A percentile compares a stretch with the other conserved stretches of the same genome.
Evolutionary conservation across 352 stramenopile species (phyloP).

Genomic region (Phytophthora citricola): DNA sequence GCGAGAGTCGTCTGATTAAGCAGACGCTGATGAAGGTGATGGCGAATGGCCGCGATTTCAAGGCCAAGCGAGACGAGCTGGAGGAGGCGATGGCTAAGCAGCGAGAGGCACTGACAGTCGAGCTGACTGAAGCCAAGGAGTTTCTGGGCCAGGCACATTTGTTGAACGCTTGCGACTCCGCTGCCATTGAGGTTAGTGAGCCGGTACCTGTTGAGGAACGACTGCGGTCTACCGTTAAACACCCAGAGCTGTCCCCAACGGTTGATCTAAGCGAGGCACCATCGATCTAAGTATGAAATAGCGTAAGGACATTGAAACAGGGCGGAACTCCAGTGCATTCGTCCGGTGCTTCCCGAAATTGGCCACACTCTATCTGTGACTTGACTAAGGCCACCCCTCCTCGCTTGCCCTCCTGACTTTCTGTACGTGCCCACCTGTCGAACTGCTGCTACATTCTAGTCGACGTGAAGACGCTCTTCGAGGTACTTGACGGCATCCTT

Average conservation of each 20-base stretch:
- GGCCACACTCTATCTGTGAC: constrained; percentile 34
- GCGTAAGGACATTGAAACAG: constrained; percentile 4
- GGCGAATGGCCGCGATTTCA: constrained; percentile 57
- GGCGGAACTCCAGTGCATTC: constrained; percentile 24
- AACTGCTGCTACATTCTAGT: constrained; percentile 50
- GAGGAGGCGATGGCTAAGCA: constrained; percentile 76
- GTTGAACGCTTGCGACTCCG: constrained; percentile 42
- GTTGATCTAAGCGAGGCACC: constrained; percentile 59
- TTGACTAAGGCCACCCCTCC: constrained; percentile 13
- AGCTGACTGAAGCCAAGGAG: constrained; percentile 74
- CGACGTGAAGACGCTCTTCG: constrained; percentile 84
- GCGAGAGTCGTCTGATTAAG: constrained; percentile 64
- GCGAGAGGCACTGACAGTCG: constrained; percentile 63
- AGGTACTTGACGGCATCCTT: constrained; percentile 90
- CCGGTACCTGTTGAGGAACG: constrained; percentile 71
- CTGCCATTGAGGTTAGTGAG: constrained; percentile 54
- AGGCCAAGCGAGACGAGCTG: constrained; percentile 62
- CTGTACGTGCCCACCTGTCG: constrained; percentile 18
- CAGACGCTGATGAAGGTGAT: constrained; percentile 65
- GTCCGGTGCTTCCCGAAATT: constrained; percentile 10
- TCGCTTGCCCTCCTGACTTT: constrained; percentile 19
- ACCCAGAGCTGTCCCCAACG: constrained; percentile 44
- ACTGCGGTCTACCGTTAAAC: constrained; percentile 63
- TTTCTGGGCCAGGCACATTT: constrained; percentile 78
- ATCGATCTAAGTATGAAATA: constrained; percentile 51